Percentiles rank a stretch among this genome's conserved stretches.
Conservation (phyloP, 305 asterid genomes). For the Solanum chacoense region DNA sequence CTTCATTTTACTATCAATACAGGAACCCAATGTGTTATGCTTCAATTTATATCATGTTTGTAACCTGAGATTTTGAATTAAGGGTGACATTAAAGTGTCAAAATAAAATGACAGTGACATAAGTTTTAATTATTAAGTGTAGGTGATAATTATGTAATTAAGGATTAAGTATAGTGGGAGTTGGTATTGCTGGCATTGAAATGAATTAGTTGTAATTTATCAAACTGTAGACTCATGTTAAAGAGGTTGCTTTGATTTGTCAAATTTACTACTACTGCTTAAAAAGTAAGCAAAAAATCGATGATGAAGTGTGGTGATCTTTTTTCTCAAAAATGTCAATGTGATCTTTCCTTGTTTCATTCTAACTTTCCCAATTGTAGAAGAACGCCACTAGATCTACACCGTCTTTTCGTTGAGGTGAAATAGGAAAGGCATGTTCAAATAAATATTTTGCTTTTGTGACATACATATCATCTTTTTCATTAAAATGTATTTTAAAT, state of each 20-base stretch:
- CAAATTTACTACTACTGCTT: not conserved
- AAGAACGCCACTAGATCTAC: slow-evolving; percentile 65
- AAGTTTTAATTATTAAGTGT: too few relatives aligned
- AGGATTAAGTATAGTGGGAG: too few relatives aligned
- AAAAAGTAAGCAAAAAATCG: not conserved
- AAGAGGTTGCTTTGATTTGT: not conserved
- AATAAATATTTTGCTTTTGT: not conserved
- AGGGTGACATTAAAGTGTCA: too few relatives aligned
- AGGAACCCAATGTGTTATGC: not conserved
- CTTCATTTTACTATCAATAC: not conserved
- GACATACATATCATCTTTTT: not conserved
- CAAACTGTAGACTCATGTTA: not conserved
- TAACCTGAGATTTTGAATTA: not conserved
- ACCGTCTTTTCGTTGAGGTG: slow-evolving; percentile 82
- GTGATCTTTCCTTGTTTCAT: not conserved
- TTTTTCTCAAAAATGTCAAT: too few relatives aligned
- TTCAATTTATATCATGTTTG: not conserved
- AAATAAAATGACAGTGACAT: too few relatives aligned
- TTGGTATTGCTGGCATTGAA: too few relatives aligned
- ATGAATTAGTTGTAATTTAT: not conserved
- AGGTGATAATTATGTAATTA: too few relatives aligned
- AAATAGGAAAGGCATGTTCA: slow-evolving; percentile 63
- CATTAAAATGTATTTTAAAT: not conserved
- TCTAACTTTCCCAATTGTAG: slow-evolving; percentile 23
- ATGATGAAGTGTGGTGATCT: not conserved